Evolutionary conservation across 2,329 filamentous ascomycete species (phyloP), one percentile per base, ranked within the genome.

Genomic region (Dendrostoma leiphaemia): DNA sequence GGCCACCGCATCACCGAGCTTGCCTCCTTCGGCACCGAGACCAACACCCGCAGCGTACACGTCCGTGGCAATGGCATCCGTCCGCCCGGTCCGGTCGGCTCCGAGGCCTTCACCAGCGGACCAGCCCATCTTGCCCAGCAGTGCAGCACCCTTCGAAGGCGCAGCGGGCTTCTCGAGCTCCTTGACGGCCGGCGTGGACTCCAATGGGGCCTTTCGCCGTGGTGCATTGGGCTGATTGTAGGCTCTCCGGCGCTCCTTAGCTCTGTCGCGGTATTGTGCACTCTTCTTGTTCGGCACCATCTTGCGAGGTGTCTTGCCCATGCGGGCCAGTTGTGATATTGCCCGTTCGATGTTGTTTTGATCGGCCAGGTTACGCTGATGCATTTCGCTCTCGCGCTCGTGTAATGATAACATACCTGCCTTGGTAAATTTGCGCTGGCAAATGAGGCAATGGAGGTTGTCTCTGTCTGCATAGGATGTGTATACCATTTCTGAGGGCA

Each of bases 81-180:
- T 87, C 40, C 82, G 77, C 0, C 87, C 87, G 6, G 78, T 77
- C 6, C 82, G 83, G 43, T 80, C 77, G 0, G 80, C 83, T 2
- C 87, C 87, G 4, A 90, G 73, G 0, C 87, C 86, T 53, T 79
- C 76, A 8, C 87, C 86, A 1, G 78, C 74, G 21, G 74, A 82
- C 86, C 86, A 90, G 24, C 87, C 87, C 82, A 89, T 88, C 73
- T 89, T 90, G 35, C 84, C 82, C 35, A 90, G 74, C 64, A 90
- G 76, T 3, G 83, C 82, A 0, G 84, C 84, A 12, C 86, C 85
- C 67, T 86, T 89, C 32, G 82, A 64, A 15, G 69, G 61, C 6
- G 63, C 53, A 37, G 63, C 44, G 38, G 66, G 56, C 58, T 70
- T 67, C 23, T 68, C 61, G 29, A 65, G 60, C 31, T 65, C 62